Percentiles rank a stretch among this genome's conserved stretches.
phyloP scores from a whole-genome alignment of 306 rosid species.

The Gastrolobium villosum region DNA sequence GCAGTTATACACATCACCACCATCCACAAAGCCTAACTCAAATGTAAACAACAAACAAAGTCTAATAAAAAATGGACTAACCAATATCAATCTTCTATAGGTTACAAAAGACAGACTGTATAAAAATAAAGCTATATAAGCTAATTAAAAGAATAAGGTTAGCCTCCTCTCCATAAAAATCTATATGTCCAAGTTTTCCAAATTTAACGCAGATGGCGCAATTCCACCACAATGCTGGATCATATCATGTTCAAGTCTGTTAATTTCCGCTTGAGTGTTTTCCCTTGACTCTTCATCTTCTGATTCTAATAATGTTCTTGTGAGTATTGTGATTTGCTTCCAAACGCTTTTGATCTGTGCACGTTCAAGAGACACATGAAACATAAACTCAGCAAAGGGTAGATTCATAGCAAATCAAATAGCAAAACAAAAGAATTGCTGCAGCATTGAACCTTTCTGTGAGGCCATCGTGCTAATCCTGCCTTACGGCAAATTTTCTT shows the following conservation, averaged over 20 bases:
- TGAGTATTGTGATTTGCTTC: constrained; percentile 54
- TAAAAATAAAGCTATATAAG: neutral
- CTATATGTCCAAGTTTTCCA: neutral
- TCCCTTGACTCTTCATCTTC: constrained; percentile 43
- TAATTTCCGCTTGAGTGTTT: constrained; percentile 60
- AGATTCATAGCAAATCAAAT: neutral
- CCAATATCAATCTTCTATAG: no score
- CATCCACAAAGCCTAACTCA: no score
- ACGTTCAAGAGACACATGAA: neutral
- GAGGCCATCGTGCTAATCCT: constrained; percentile 75
- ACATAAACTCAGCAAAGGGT: neutral
- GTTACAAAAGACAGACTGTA: neutral
- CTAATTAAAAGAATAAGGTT: neutral
- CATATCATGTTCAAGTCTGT: constrained; percentile 58
- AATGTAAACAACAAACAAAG: neutral
- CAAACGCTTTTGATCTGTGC: constrained; percentile 61
- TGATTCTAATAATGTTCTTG: constrained; percentile 11
- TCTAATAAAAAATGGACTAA: no score
- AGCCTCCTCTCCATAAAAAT: constrained; percentile 23
- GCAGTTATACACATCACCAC: no score
- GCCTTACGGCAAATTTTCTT: constrained; percentile 75
- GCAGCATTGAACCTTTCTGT: constrained; percentile 67
- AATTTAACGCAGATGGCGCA: constrained; percentile 40
- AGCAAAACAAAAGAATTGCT: neutral
- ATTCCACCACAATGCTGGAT: constrained; percentile 51